Base-by-base conservation (phyloP, 1,284 basidiomycete genomes). In the Rhodotorula glutinis region DNA sequence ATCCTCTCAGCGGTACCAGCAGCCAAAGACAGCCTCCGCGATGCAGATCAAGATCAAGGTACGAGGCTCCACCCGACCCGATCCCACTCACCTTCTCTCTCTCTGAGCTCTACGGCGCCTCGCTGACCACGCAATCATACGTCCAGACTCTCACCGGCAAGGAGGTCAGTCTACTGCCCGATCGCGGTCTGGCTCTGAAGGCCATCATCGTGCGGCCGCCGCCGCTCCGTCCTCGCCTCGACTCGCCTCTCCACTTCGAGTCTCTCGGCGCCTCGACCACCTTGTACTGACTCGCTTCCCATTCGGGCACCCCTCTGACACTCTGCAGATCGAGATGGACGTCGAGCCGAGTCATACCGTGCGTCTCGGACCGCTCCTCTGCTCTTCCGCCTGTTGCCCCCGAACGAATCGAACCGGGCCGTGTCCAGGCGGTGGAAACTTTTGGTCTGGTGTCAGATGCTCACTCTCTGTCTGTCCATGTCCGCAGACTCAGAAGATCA, bases 321-420 rank as follows among this genome's bases (percentile, higher is more conserved):
- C n/a, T 4, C 40, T 30, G 40, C 79, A 93, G 90, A 92, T 94
- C 80, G 94, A 98, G 81, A 87, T 98, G 70, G 93, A 97, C 82
- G 92, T 98, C 78, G 92, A 97, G 79, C 83, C 85, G 23, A 88
- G 91, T 69, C 91, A 93, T 82, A 91, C 90, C 83, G 94, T 89
- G 67, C 65, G 84, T 77, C 55, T 27, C 33, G 33, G 47, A 17
- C 44, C 57, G 57, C 52, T 41, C 19, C 23, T 25, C 41, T 41
- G n/a, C 23, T 25, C 41, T 51, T 43, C 23, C 52, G 21, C 51
- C 47, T 52, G 2, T 4, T 25, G 11, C 11, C 7, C 33, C 33
- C 33, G 33, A n/a, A 38, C 33, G 33, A 38, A 38, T 38, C 33
- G 33, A 38, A 38, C 11, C 7, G 33, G 33, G 33, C 33, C 33